Conservation (phyloP, 257 asterid species). For the Petrea volubilis region DNA sequence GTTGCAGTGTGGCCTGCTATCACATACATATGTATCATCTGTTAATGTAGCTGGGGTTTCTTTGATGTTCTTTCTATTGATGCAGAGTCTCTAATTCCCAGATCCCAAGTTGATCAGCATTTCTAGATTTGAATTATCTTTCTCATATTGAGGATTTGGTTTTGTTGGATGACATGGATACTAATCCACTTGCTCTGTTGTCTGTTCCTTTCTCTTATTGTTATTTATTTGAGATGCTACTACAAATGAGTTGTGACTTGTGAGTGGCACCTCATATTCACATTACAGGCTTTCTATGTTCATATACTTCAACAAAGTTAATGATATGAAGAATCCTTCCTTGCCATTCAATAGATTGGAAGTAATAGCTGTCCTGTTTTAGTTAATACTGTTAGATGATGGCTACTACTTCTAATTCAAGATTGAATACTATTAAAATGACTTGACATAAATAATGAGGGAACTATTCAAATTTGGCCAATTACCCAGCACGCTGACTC, state of each 20-base stretch:
- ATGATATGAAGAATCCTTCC: not conserved
- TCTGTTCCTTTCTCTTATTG: not conserved
- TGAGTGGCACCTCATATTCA: not conserved
- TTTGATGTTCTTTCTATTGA: not conserved
- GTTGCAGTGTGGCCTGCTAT: not conserved
- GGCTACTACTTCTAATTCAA: not conserved
- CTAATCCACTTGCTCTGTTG: not conserved
- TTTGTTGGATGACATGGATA: not conserved
- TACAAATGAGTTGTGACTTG: not conserved
- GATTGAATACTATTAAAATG: not conserved
- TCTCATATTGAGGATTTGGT: not conserved
- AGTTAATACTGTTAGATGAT: not conserved
- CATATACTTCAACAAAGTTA: not conserved
- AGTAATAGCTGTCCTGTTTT: not conserved
- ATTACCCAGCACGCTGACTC: not conserved
- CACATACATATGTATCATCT: not conserved
- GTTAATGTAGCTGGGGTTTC: not conserved
- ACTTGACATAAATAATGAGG: not conserved
- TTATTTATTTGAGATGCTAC: slow-evolving; percentile 1
- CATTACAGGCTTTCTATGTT: not conserved
- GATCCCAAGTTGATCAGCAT: not conserved
- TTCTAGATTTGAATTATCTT: not conserved
- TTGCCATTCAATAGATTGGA: slow-evolving; percentile 3
- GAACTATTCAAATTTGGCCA: too few species aligned
- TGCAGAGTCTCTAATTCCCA: not conserved